A percentile compares a stretch with the other conserved stretches of the same genome.
These are phyloP conservation scores for Trypanosoma melophagium DNA, from an alignment of 208 protist species.

Conservation along the genomic window DNA sequence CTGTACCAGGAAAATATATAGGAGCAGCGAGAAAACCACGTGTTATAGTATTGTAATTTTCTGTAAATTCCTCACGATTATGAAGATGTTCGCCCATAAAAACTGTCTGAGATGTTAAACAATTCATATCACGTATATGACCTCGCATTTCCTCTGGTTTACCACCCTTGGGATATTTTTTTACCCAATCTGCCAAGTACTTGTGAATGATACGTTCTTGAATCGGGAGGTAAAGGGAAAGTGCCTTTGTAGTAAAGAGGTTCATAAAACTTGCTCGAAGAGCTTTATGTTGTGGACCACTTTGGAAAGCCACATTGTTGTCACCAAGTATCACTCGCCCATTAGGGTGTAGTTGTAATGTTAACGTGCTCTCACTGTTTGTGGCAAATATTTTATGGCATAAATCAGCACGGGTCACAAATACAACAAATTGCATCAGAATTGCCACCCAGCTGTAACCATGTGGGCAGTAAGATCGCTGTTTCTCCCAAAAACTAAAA, in stretches of 20 bases:
- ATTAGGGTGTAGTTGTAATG: constrained; percentile 81
- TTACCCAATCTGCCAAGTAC: constrained; percentile 61
- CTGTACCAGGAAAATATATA: constrained; percentile 90
- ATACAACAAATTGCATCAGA: constrained; percentile 73
- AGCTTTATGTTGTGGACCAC: constrained; percentile 78
- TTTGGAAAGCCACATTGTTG: constrained; percentile 88
- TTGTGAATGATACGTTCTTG: constrained; percentile 75
- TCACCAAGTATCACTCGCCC: constrained; percentile 82
- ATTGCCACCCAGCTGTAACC: constrained; percentile 83
- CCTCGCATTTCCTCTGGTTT: constrained; percentile 77
- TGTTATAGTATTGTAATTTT: constrained; percentile 93
- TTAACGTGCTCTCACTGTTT: constrained; percentile 75
- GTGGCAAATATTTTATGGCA: constrained; percentile 84
- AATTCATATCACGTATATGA: constrained; percentile 90
- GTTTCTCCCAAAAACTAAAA: constrained; percentile 80
- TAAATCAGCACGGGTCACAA: constrained; percentile 71
- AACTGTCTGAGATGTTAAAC: constrained; percentile 90
- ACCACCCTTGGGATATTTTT: constrained; percentile 53
- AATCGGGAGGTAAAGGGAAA: constrained; percentile 82
- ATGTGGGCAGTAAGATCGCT: constrained; percentile 66
- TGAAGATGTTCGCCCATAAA: constrained; percentile 92
- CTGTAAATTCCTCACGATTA: constrained; percentile 82
- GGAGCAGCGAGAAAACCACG: constrained; percentile 91
- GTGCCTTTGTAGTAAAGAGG: constrained; percentile 81
- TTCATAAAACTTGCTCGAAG: constrained; percentile 85